Evolutionary conservation across 129 eudicot species (phyloP).

Genomic region (Saposhnikovia divaricata): DNA sequence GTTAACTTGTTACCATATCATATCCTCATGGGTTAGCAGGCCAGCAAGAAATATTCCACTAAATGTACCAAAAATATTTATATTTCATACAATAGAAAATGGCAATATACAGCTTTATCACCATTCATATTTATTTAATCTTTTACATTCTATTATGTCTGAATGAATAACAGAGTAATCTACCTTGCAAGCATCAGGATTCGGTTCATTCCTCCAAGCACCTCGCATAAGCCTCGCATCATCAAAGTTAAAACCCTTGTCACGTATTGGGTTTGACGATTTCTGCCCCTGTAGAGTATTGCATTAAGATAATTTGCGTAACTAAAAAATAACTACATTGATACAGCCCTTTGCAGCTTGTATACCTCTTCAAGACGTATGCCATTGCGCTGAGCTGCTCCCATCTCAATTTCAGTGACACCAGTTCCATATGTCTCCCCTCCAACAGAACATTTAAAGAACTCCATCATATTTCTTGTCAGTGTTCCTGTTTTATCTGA

Average conservation of each 20-base stretch:
- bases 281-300: conserved; percentile 35
- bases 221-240: conserved; percentile 91
- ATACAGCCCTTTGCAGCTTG: conserved; percentile 14
- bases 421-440: conserved; percentile 95
- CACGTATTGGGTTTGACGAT: conserved; percentile 51
- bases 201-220: conserved; percentile 98
- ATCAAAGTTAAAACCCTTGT: conserved; percentile 95
- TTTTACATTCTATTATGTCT: not conserved
- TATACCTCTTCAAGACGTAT: conserved; percentile 54
- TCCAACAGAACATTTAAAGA: conserved; percentile 92
- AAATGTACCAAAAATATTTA: not conserved
- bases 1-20: not conserved
- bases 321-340: conserved; percentile 5
- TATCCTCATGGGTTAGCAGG: not conserved
- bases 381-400: conserved; percentile 80
- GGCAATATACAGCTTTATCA: not conserved
- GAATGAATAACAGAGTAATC: conserved; percentile 6
- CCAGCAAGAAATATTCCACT: not conserved
- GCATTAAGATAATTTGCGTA: conserved; percentile 12
- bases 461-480: conserved; percentile 94
- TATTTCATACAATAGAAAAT: not conserved
- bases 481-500: conserved; percentile 98
- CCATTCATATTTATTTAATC: not conserved
- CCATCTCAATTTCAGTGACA: conserved; percentile 84
- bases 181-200: conserved; percentile 93